Evolutionary conservation across 257 asterid species (phyloP), one percentile per base, ranked within the genome.

Genomic region (Echium plantagineum): DNA sequence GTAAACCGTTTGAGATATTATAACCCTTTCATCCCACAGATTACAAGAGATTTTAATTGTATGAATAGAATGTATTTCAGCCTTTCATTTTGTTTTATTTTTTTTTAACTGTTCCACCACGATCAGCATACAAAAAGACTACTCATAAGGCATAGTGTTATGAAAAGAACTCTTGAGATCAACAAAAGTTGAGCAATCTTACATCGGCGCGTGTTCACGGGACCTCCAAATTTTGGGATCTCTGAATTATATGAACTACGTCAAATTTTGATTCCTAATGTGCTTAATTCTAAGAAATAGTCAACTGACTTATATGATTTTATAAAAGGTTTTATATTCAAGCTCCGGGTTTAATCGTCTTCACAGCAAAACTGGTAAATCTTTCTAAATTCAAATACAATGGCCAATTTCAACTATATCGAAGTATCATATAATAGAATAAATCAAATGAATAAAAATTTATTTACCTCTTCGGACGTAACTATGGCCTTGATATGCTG

Each of bases 401-500:
- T 1, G 26, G 3, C 26, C 3, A 1, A 24, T 24, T 24, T 24
- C 26, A 24, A 24, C 26, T 24, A 24, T 24, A 24, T 24, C 26
- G 26, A 24, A 24, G 26, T 0, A 19, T 30, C 0, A 55, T 2
- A 17, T 52, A 18, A 52, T 52, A n/a, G 9, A 52, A 52, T 32
- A 42, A 9, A 48, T 52, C n/a, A 58, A 24, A 42, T 16, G 51
- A 18, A 61, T 26, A 32, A 8, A 21, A 48, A 15, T 58, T 22
- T 67, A 32, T 78, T 65, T 71, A 86, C 95, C 94, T 90, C 96
- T 62, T 87, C 94, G 28, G 94, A 75, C 15, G 97, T 90, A 67
- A 90, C 80, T 55, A 90, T 90, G 57, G 96, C 97, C 89, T 86
- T 90, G 85, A 90, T 90, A 74, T 90, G 94, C 96, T 90, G 94